phyloP scores from a whole-genome alignment of 768 basidiomycete species.

The Fibroporia radiculosa region DNA sequence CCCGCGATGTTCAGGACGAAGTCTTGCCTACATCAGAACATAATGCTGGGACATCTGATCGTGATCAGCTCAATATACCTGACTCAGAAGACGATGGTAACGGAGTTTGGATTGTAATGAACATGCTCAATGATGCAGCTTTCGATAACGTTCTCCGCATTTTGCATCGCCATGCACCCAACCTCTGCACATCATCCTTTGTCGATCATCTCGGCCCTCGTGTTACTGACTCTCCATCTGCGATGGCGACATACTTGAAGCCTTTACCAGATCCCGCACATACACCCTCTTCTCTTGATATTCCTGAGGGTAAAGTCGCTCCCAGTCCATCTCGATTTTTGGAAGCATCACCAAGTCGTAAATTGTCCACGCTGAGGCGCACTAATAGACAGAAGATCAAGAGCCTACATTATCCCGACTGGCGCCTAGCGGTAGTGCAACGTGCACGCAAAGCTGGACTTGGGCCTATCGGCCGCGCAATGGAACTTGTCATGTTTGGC shows the following conservation, averaged over 20 bases:
- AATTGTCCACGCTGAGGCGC: too few relatives aligned
- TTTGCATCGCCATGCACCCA: conserved; percentile 17
- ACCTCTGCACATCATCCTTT: conserved; percentile 13
- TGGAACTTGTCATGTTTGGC: conserved; percentile 31
- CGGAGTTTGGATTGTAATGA: conserved; percentile 17
- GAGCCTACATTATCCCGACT: conserved; percentile 54
- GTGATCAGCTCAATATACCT: not conserved
- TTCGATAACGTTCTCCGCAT: conserved; percentile 15
- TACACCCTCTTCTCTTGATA: too few relatives aligned
- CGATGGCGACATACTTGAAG: too few relatives aligned
- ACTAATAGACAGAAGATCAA: too few relatives aligned
- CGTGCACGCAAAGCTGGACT: conserved; percentile 51
- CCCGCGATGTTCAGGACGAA: not conserved
- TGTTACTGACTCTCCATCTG: too few relatives aligned
- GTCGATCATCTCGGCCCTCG: conserved; percentile 10
- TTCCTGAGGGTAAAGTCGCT: too few relatives aligned
- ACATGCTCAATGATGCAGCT: conserved; percentile 15
- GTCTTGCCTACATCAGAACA: conserved; percentile 7
- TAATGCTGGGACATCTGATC: conserved; percentile 1
- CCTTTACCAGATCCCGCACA: too few relatives aligned
- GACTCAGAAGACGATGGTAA: conserved; percentile 5
- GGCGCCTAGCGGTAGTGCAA: conserved; percentile 44
- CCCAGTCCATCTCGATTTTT: too few relatives aligned
- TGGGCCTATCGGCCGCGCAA: conserved; percentile 46
- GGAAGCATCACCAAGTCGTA: too few relatives aligned